Evolutionary conservation across 1,284 basidiomycete genomes (phyloP), one percentile per base, ranked within the genome.

Genomic region (Cerioporus squamosus): DNA sequence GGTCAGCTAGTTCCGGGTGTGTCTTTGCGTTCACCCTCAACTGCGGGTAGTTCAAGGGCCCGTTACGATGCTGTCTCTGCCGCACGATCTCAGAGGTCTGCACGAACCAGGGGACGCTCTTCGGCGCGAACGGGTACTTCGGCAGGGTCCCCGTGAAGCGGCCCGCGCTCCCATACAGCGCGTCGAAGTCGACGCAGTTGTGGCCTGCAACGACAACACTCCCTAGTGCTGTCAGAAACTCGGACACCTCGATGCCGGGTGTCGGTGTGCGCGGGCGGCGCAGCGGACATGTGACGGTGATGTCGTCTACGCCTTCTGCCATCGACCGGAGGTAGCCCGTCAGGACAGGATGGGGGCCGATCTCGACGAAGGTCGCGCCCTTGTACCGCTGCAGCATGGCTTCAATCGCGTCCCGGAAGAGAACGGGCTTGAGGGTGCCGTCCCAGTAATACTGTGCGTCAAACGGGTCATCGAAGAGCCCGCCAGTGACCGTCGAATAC

Each of bases 1-100:
- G 79, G 24, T 78, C 70, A 1, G 73, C 74, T 2, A 80, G 59
- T 1, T 54, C 64, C 0, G 77, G 76, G 60, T 79, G 78, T 2
- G 74, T 77, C 20, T 66, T 55, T 5, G 65, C 50, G 60, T 74
- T 75, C 44, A 76, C 68, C 47, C 68, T 66, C 5, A 79, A 65
- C 36, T 74, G 66, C 2, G 63, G 61, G 39, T 69, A 68, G 44
- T 75, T 75, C 7, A 77, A 63, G 9, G 75, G 76, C 0, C 77
- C 77, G 20, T 70, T 67, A 8, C 68, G 70, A n/a, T 39, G 54
- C 51, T 55, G 57, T 9, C 48, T 33, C 51, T 66, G 64, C 14
- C 59, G 53, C 26, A 55, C 55, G 63, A 65, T 55, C 50, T 48
- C 59, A 42, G 45, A 43, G 5, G 39, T 63, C 48, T 18, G 51